phyloP scores from a whole-genome alignment of 1,284 basidiomycete genomes.

The Apiotrichum porosum region DNA sequence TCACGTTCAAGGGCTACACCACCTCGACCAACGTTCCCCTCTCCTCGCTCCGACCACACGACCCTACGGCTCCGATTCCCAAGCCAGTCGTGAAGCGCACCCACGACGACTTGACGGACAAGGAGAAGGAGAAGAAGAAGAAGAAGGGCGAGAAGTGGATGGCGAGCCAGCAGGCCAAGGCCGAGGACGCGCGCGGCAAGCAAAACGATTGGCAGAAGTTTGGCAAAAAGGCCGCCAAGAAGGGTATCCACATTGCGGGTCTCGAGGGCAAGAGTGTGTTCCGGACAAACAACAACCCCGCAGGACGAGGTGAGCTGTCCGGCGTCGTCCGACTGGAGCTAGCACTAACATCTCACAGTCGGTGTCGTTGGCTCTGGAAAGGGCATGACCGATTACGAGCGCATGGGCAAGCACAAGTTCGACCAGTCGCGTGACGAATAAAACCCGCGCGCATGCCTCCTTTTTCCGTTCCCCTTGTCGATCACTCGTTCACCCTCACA shows the following conservation, averaged over 20 bases:
- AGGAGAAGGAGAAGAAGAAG: slow-evolving; percentile 82
- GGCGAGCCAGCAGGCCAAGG: slow-evolving; percentile 76
- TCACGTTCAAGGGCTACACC: slow-evolving; percentile 93
- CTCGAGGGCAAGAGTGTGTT: slow-evolving; percentile 88
- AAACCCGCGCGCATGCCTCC: too few relatives aligned
- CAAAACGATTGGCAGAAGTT: slow-evolving; percentile 96
- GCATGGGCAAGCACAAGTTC: slow-evolving; percentile 74
- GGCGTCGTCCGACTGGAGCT: slow-evolving; percentile 1
- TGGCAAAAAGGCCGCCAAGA: slow-evolving; percentile 92
- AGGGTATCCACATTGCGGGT: slow-evolving; percentile 76
- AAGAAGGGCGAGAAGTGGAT: slow-evolving; percentile 95
- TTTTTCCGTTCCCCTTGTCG: too few relatives aligned
- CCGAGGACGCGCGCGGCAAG: slow-evolving; percentile 82
- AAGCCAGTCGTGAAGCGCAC: slow-evolving; percentile 65
- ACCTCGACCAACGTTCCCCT: slow-evolving; percentile 83
- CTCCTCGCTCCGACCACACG: slow-evolving; percentile 61
- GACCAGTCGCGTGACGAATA: slow-evolving; percentile 76
- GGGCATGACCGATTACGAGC: slow-evolving; percentile 71
- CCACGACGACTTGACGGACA: slow-evolving; percentile 68
- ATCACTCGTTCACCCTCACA: too few relatives aligned
- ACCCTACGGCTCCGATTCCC: slow-evolving; percentile 40
- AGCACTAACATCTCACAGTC: slow-evolving; percentile 49
- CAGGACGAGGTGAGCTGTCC: slow-evolving; percentile 18
- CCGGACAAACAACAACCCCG: slow-evolving; percentile 89
- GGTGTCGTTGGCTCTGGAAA: slow-evolving; percentile 91